Evolutionary conservation across 1,139 yeast species (phyloP).

Genomic region (Saccharomyces hybrid): DNA sequence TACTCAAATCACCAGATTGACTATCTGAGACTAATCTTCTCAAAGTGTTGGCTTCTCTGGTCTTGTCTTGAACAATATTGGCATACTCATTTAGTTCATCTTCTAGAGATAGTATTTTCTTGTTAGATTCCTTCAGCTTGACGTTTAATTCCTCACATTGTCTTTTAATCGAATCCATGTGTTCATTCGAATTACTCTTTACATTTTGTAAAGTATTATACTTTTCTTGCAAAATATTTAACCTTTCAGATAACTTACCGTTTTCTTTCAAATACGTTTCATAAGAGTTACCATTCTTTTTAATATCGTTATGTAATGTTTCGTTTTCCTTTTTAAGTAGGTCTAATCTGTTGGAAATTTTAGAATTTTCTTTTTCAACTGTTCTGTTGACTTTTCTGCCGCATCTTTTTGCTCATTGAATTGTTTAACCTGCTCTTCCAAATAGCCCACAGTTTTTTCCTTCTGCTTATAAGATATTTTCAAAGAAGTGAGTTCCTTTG

Average conservation of each 20-base stretch:
- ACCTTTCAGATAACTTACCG: conserved; percentile 44
- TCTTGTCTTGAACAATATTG: conserved; percentile 66
- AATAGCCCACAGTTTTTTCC: conserved; percentile 43
- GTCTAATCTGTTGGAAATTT: conserved; percentile 26
- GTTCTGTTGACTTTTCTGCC: conserved; percentile 18
- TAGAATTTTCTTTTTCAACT: conserved; percentile 25
- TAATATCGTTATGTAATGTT: conserved; percentile 36
- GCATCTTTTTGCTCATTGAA: conserved; percentile 29
- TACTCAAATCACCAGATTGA: conserved; percentile 49
- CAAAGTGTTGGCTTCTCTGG: conserved; percentile 68
- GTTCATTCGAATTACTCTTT: conserved; percentile 44
- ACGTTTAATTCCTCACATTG: conserved; percentile 73
- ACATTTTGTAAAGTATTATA: conserved; percentile 43
- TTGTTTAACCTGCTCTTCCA: conserved; percentile 38
- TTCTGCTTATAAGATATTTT: conserved; percentile 34
- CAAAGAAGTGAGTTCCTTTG: conserved; percentile 12
- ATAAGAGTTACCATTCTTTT: conserved; percentile 40
- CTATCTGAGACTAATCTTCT: conserved; percentile 61
- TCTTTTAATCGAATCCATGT: conserved; percentile 52
- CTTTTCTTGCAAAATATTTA: conserved; percentile 46
- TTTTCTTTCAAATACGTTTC: conserved; percentile 45
- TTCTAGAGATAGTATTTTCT: conserved; percentile 58
- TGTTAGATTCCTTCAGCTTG: conserved; percentile 58
- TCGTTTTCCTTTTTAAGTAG: conserved; percentile 34
- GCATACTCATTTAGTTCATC: conserved; percentile 75